Evolutionary conservation across 2,329 filamentous ascomycete species (phyloP).

Genomic region (Calonectria pteridis): DNA sequence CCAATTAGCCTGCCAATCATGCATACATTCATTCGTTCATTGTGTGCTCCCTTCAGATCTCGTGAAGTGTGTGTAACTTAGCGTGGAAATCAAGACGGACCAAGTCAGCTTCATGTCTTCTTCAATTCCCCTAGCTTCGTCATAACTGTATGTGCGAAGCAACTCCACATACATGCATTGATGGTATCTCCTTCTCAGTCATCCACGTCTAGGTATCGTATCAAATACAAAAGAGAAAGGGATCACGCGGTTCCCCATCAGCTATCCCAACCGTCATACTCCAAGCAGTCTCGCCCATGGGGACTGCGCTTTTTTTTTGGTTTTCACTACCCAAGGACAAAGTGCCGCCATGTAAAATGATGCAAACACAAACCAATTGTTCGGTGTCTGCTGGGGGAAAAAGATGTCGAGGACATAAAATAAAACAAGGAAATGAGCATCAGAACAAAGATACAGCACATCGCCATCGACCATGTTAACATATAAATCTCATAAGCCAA

Average conservation of each 20-base stretch:
- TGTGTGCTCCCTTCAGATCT: background rate
- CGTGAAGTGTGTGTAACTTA: background rate
- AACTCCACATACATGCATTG: background rate
- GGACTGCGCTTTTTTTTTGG: background rate
- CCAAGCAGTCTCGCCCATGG: constrained; percentile 2
- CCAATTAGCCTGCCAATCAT: constrained; percentile 29
- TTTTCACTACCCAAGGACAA: background rate
- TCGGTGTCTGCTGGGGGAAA: background rate
- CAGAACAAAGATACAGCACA: background rate
- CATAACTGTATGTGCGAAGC: background rate
- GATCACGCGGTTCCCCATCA: background rate
- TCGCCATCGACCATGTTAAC: background rate
- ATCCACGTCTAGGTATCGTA: constrained; percentile 11
- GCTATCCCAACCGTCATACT: background rate
- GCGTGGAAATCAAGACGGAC: background rate
- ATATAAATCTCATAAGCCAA: background rate
- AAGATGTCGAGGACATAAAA: background rate
- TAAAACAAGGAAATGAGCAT: background rate
- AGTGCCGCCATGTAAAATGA: constrained; percentile 12
- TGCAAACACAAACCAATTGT: background rate
- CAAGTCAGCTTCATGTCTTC: background rate
- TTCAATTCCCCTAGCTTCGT: background rate
- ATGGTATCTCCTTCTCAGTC: constrained; percentile 16
- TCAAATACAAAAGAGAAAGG: constrained; percentile 14
- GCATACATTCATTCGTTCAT: background rate